Evolutionary conservation across 768 basidiomycete species (phyloP), one percentile per base, ranked within the genome.

Genomic region (Arthromyces matolae): DNA sequence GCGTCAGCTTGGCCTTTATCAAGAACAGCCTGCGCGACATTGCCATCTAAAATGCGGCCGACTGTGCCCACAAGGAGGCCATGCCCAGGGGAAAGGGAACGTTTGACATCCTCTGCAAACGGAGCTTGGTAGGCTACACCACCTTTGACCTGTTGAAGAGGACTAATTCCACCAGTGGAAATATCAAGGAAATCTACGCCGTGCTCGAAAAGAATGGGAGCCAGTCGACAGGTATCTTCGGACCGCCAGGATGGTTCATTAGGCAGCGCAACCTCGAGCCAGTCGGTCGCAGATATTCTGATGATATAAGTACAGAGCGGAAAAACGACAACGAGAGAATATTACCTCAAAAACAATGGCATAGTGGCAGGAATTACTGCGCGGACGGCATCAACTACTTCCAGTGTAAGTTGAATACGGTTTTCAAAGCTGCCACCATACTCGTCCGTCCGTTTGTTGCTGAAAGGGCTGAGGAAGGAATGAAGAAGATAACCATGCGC

Each of bases 271-370:
- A 78, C 72, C 53, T 83, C 81, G 7, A 86, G 66, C 83, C 87
- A 87, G 49, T 91, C 90, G 0, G 80, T 83, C 1, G 80, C 90
- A 33, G 83, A 84, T 19, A 91, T 65, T 19, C 82, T 81, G 35
- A 27, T 13, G 16, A n/a, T n/a, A n/a, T n/a, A n/a, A n/a, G n/a
- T n/a, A n/a, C n/a, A n/a, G n/a, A n/a, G n/a, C n/a, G n/a, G n/a
- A n/a, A n/a, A n/a, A n/a, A n/a, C n/a, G n/a, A n/a, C n/a, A n/a
- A n/a, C n/a, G n/a, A n/a, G n/a, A n/a, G n/a, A n/a, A n/a, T n/a
- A n/a, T n/a, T n/a, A 81, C 81, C 89, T 75, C 44, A 85, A 69
- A 65, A 91, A 89, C n/a, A 93, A 65, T 0, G 91, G 87, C 72
- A 80, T 81, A 10, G 71, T 64, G 3, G 70, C 61, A 0, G 81